A percentile compares a stretch with the other conserved stretches of the same genome.
These are phyloP conservation scores for Globisporangium takayamanum DNA, from an alignment of 352 stramenopile species.

Conservation along the genomic window DNA sequence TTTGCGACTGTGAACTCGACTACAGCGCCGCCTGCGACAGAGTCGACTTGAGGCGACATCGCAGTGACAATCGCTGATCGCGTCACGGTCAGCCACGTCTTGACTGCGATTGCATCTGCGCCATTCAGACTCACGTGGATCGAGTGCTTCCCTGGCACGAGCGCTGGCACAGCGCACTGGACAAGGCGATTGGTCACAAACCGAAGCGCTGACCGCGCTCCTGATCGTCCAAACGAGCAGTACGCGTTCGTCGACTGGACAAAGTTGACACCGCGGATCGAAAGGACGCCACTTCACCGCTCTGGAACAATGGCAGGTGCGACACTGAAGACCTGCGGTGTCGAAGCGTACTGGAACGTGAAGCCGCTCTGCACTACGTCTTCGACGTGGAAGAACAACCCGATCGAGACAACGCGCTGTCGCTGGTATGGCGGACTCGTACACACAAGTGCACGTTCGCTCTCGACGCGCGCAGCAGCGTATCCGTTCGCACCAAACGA, in stretches of 20 bases:
- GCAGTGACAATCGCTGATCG: slow-evolving; percentile 18
- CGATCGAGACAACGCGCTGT: slow-evolving; percentile 12
- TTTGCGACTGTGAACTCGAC: slow-evolving; percentile 29
- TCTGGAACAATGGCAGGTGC: slow-evolving; percentile 14
- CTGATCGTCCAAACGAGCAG: slow-evolving; percentile 20
- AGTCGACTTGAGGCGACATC: slow-evolving; percentile 27
- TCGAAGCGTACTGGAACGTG: slow-evolving; percentile 24
- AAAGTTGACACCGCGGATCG: slow-evolving; percentile 29
- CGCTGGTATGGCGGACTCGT: slow-evolving; percentile 15
- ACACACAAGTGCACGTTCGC: slow-evolving; percentile 15
- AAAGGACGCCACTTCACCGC: slow-evolving; percentile 16
- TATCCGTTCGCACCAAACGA: slow-evolving; percentile 19
- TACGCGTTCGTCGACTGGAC: slow-evolving; percentile 15
- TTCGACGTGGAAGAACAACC: slow-evolving; percentile 20
- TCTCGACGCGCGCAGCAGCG: slow-evolving; percentile 9
- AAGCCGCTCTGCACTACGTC: slow-evolving; percentile 22
- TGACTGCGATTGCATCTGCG: slow-evolving; percentile 10
- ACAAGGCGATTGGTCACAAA: slow-evolving; percentile 17
- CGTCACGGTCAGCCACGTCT: slow-evolving; percentile 17
- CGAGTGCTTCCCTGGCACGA: slow-evolving; percentile 16
- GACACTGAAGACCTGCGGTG: slow-evolving; percentile 16
- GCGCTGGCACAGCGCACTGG: slow-evolving; percentile 19
- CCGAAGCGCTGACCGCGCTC: slow-evolving; percentile 6
- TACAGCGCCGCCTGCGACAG: slow-evolving; percentile 21
- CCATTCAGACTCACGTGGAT: slow-evolving; percentile 33